phyloP scores from a whole-genome alignment of 139 green algal genomes.

The Ettlia oleoabundans region DNA sequence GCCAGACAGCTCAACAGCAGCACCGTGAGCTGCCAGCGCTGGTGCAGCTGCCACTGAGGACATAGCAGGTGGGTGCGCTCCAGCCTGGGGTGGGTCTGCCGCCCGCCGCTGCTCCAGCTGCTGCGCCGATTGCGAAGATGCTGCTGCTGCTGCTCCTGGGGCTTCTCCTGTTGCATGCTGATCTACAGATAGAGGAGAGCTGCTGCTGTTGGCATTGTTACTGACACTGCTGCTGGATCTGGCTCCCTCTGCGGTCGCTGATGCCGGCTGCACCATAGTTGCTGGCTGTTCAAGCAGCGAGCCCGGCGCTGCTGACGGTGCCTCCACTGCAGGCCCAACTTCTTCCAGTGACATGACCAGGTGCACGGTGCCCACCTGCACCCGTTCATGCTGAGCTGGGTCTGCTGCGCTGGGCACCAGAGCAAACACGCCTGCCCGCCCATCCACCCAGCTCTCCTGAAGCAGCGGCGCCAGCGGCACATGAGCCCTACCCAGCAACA shows the following conservation, averaged over 20 bases:
- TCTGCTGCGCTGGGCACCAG: constrained; percentile 1
- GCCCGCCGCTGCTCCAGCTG: too few relatives aligned
- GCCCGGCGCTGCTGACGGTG: not conserved
- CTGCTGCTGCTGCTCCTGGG: too few relatives aligned
- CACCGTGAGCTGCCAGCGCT: not conserved
- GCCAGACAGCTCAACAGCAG: not conserved
- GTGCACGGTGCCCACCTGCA: constrained; percentile 44
- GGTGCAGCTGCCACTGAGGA: not conserved
- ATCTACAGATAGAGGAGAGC: too few relatives aligned
- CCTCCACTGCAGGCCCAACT: constrained; percentile 23
- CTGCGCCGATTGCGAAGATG: too few relatives aligned
- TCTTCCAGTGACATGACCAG: constrained; percentile 49
- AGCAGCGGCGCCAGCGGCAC: constrained; percentile 52
- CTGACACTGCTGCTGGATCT: not conserved
- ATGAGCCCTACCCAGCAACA: constrained; percentile 45
- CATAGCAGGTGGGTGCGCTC: too few relatives aligned
- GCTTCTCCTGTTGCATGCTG: too few relatives aligned
- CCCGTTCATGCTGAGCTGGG: not conserved
- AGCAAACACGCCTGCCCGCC: constrained; percentile 49
- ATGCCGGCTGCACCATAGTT: too few relatives aligned
- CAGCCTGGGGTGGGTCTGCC: too few relatives aligned
- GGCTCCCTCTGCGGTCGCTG: not conserved
- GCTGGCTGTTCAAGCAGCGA: too few relatives aligned
- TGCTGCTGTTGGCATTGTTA: not conserved
- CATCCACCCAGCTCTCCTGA: constrained; percentile 53